These are phyloP conservation scores for Thinopyrum elongatum DNA, from an alignment of 176 grass and related monocot genomes.

Conservation along the genomic window DNA sequence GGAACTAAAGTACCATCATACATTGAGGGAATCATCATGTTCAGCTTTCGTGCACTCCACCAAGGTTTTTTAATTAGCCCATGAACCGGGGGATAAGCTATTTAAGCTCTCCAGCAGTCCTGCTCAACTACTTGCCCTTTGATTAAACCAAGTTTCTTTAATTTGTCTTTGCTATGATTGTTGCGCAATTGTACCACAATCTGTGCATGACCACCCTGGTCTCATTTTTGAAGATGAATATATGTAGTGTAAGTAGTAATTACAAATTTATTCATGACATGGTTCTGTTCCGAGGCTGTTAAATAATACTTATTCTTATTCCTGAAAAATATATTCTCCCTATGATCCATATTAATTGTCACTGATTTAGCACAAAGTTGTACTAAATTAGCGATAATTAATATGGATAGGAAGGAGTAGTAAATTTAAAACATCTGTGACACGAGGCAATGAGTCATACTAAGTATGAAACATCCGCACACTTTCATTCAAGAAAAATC, in stretches of 20 bases:
- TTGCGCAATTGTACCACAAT: neutral
- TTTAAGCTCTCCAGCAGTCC: constrained; percentile 2
- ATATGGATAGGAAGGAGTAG: too few species aligned
- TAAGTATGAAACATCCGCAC: neutral
- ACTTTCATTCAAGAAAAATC: neutral
- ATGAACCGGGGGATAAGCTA: constrained; percentile 18
- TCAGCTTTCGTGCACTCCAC: constrained; percentile 21
- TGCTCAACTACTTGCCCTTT: constrained; percentile 20
- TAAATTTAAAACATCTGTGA: too few species aligned
- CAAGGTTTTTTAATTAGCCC: neutral
- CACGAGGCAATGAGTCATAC: too few species aligned
- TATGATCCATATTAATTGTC: too few species aligned
- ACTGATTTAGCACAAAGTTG: too few species aligned
- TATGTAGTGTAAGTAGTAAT: neutral
- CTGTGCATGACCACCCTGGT: too few species aligned
- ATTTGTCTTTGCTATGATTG: constrained; percentile 12
- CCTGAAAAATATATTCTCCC: too few species aligned
- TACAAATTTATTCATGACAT: neutral
- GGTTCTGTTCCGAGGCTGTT: neutral
- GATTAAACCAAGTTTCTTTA: neutral
- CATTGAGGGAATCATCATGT: constrained; percentile 15
- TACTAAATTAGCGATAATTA: too few species aligned
- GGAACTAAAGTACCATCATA: constrained; percentile 15
- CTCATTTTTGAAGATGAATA: neutral
- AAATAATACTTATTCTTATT: too few species aligned